Evolutionary conservation across 176 grass and related monocot species (phyloP), one percentile per base, ranked within the genome.

Genomic region (Oryza meridionalis): DNA sequence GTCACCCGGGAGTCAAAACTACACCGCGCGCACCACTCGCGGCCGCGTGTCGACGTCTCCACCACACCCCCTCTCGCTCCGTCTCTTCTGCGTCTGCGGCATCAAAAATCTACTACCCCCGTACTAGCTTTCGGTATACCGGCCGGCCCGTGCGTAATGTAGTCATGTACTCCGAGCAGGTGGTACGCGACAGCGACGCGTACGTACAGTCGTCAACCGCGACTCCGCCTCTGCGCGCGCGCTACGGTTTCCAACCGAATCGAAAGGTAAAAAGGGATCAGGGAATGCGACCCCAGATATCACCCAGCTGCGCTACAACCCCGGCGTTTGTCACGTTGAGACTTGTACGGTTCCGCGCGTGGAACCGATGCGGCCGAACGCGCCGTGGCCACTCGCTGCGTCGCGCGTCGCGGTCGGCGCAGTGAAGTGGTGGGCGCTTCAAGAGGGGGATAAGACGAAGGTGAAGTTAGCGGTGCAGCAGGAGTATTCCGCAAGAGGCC

Each of bases 1-100:
- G 83, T 78, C 88, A 77, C 25, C 58, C 9, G 58, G 21, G n/a
- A 62, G 21, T 62, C 58, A 62, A 62, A 62, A 22, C n/a, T 2
- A 24, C 58, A 62, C 58, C 58, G 9, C 58, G 8, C 49, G 13
- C 49, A 16, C 49, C 49, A 51, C 19, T 59, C 58, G 27, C 22
- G 35, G 45, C 66, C 21, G 37, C 22, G 33, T 61, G 33, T 44
- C 21, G 50, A 19, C 67, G 29, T 17, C 33, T 62, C 79, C 6
- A 31, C 51, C 50, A 82, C 68, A 45, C 13, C 22, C 6, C 10
- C 7, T 5, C 2, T 7, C 19, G 53, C 53, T 58, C n/a, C 19
- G 7, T 62, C 21, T 2, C 58, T 62, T 35, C 33, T 35, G 2
- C 29, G 2, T 61, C 55, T 3, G 58, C 8, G 65, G 16, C 33